Evolutionary conservation across 1,139 yeast species (phyloP).

Genomic region (Wickerhamiella infanticola): DNA sequence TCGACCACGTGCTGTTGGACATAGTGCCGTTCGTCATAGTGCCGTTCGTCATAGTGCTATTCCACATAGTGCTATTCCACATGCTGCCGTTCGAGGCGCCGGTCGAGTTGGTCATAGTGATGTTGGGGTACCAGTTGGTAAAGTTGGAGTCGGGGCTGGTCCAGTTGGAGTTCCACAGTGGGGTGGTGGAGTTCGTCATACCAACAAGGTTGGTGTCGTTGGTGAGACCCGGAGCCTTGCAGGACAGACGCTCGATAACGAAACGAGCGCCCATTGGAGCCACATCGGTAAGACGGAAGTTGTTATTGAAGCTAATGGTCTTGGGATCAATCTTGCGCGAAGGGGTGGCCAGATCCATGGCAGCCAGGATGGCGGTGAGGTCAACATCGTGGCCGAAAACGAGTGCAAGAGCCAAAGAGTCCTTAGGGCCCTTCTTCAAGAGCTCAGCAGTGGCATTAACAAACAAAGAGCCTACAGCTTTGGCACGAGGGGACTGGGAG

Average conservation of each 20-base stretch:
- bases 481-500: conserved; percentile 33
- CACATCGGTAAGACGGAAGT: conserved; percentile 33
- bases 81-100: not conserved
- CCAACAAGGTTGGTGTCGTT: conserved; percentile 7
- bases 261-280: conserved; percentile 44
- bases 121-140: not conserved
- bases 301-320: conserved; percentile 23
- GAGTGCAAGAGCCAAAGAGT: conserved; percentile 20
- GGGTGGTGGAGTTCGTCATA: not conserved
- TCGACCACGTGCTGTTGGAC: not conserved
- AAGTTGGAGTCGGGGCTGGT: not conserved
- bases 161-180: not conserved
- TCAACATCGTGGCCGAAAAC: conserved; percentile 43
- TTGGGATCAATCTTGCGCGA: conserved; percentile 15
- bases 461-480: conserved; percentile 33
- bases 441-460: conserved; percentile 35
- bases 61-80: not conserved
- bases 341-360: conserved; percentile 31
- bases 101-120: not conserved
- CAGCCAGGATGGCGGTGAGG: conserved; percentile 32
- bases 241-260: conserved; percentile 33
- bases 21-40: conserved; percentile 1
- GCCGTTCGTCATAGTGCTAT: not conserved
- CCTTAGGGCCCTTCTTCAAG: conserved; percentile 27
- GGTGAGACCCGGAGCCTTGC: conserved; percentile 20